Evolutionary conservation across 2,329 filamentous ascomycete genomes (phyloP), one percentile per base, ranked within the genome.

Genomic region (Aspergillus sp.): DNA sequence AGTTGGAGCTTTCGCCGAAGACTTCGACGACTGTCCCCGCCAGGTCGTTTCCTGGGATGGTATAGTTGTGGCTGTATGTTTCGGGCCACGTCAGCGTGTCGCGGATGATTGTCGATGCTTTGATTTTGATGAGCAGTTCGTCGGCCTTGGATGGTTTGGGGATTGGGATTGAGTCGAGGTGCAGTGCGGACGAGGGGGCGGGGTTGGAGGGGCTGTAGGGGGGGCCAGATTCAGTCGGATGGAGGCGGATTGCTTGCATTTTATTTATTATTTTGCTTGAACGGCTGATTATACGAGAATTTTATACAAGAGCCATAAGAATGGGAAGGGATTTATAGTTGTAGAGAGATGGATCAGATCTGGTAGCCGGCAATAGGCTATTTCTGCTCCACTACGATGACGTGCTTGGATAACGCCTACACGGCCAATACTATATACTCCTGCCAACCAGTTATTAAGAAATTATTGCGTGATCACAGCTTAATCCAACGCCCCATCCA

Each of bases 401-500:
- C 27, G 27, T 30, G 27, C 27, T 30, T 30, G 27, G 8, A 30
- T 30, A 30, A 30, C 7, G 19, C 19, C 19, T 19, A 19, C 19
- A 19, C 19, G 19, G 19, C 19, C 19, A 19, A 19, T 19, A 19
- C n/a, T n/a, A 19, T 19, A 19, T 19, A 19, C 19, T 19, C 19
- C 3, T 19, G 19, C 19, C 19, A 2, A 19, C 20, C 20, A 20
- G 2, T 20, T 20, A 45, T 27, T 13, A 24, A 13, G 4, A 4
- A 20, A 20, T 11, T 12, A 9, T 13, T 12, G 9, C 12, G 39
- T 44, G 33, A 12, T 50, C n/a, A 57, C 17, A 57, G 33, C 44
- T 63, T 64, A 24, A 87, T 86, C 86, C 86, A 89, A 56, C 87
- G 78, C 2, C 83, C 86, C 86, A 89, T 88, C 86, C 86, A 89